These are phyloP conservation scores for Thinopyrum elongatum DNA, from an alignment of 176 grass and related monocot genomes.

Conservation along the genomic window DNA sequence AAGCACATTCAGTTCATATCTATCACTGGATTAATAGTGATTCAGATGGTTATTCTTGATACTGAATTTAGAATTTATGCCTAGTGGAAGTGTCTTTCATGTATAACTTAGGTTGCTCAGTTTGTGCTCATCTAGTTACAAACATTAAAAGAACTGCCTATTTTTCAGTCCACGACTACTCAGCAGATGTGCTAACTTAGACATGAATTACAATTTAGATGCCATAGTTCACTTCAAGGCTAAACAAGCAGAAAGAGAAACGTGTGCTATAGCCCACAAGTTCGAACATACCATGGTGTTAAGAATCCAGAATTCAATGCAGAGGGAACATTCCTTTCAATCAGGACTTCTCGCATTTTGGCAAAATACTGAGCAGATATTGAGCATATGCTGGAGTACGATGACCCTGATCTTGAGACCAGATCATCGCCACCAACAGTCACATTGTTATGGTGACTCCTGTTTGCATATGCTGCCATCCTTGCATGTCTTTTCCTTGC, in stretches of 20 bases:
- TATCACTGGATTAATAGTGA: neutral
- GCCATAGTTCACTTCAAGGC: slow-evolving; percentile 5
- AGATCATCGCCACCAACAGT: slow-evolving; percentile 60
- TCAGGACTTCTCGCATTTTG: slow-evolving; percentile 87
- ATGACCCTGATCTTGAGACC: slow-evolving; percentile 64
- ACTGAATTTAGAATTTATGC: neutral
- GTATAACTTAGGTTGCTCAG: neutral
- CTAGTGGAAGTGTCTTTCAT: neutral
- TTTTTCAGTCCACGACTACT: neutral
- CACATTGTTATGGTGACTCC: slow-evolving; percentile 55
- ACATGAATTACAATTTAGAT: neutral
- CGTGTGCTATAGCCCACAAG: neutral
- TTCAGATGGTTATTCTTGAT: slow-evolving; percentile 4
- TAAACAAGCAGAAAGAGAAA: slow-evolving; percentile 22
- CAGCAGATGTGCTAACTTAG: neutral
- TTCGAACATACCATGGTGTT: slow-evolving; percentile 77
- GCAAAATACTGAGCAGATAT: slow-evolving; percentile 88
- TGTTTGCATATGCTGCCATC: slow-evolving; percentile 54
- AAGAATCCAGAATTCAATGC: slow-evolving; percentile 93
- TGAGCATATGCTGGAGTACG: slow-evolving; percentile 79
- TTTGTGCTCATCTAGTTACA: neutral
- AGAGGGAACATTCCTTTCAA: slow-evolving; percentile 87
- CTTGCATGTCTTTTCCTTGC: slow-evolving; percentile 88
- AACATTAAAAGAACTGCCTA: neutral
- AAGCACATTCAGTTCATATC: neutral